phyloP scores from a whole-genome alignment of 108 stramenopile species.

The Skeletonema tropicum region DNA sequence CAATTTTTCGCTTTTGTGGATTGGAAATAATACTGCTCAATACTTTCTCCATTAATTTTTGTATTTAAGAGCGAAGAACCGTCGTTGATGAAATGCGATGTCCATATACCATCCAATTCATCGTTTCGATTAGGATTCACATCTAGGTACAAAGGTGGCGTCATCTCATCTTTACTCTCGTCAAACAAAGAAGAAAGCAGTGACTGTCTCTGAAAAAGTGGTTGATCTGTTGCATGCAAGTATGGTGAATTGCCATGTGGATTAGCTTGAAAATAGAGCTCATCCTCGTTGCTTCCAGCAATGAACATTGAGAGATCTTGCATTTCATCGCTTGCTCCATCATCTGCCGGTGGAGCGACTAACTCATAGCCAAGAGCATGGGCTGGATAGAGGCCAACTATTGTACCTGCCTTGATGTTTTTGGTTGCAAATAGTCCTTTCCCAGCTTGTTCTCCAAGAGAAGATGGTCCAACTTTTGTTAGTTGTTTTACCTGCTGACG shows the following conservation, averaged over 20 bases:
- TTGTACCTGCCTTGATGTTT: conserved; percentile 49
- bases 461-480: conserved; percentile 23
- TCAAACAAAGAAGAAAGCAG: conserved; percentile 16
- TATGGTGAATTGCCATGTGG: conserved; percentile 42
- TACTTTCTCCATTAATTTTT: conserved; percentile 26
- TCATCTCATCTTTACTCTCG: conserved; percentile 22
- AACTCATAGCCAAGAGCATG: conserved; percentile 50
- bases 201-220: conserved; percentile 40
- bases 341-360: neutral
- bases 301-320: conserved; percentile 34
- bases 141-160: conserved; percentile 48
- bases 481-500: conserved; percentile 30
- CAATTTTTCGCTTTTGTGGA: conserved; percentile 48
- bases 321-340: conserved; percentile 10
- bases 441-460: conserved; percentile 47
- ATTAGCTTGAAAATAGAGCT: conserved; percentile 24
- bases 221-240: conserved; percentile 53
- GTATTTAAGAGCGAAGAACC: conserved; percentile 38
- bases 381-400: conserved; percentile 53
- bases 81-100: conserved; percentile 57
- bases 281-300: conserved; percentile 16
- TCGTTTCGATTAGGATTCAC: conserved; percentile 49
- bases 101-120: conserved; percentile 31
- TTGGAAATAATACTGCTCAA: conserved; percentile 48
- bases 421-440: conserved; percentile 54